Percentiles rank a stretch among this genome's conserved stretches.
phyloP scores from a whole-genome alignment of 495 filamentous ascomycete species.

The Penicillium argentinense region DNA sequence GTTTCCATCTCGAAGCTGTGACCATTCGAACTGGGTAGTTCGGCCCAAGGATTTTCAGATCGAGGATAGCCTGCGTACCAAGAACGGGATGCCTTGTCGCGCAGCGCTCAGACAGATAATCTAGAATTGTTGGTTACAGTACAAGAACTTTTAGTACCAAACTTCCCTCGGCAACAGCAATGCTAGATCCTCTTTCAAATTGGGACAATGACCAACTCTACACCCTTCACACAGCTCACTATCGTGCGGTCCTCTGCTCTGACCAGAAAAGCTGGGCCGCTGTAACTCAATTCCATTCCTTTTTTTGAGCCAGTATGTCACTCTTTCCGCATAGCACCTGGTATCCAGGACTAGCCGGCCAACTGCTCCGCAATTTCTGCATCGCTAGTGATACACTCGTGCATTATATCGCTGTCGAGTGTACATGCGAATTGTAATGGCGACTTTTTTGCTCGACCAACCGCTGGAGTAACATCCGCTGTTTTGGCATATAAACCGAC shows the following conservation, averaged over 20 bases:
- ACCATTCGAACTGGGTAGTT: no score
- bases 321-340: conserved; percentile 47
- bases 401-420: conserved; percentile 42
- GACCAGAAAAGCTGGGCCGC: conserved; percentile 17
- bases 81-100: background rate
- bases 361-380: conserved; percentile 32
- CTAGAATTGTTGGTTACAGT: conserved; percentile 1
- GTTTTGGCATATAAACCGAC: conserved; percentile 29
- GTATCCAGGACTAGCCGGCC: conserved; percentile 36
- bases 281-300: conserved; percentile 47
- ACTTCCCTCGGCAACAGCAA: conserved; percentile 1
- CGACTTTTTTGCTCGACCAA: conserved; percentile 42
- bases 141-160: conserved; percentile 1
- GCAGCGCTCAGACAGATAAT: conserved; percentile 3
- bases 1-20: no score
- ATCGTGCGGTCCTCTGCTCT: conserved; percentile 40
- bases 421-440: conserved; percentile 49
- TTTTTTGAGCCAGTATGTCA: conserved; percentile 50
- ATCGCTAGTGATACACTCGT: conserved; percentile 50
- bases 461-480: conserved; percentile 10
- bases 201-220: conserved; percentile 43
- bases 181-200: conserved; percentile 3
- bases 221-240: conserved; percentile 49
- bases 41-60: no score
- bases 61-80: conserved; percentile 1